phyloP scores from a whole-genome alignment of 805 yeast species.

The Scheffersomyces lignosus region DNA sequence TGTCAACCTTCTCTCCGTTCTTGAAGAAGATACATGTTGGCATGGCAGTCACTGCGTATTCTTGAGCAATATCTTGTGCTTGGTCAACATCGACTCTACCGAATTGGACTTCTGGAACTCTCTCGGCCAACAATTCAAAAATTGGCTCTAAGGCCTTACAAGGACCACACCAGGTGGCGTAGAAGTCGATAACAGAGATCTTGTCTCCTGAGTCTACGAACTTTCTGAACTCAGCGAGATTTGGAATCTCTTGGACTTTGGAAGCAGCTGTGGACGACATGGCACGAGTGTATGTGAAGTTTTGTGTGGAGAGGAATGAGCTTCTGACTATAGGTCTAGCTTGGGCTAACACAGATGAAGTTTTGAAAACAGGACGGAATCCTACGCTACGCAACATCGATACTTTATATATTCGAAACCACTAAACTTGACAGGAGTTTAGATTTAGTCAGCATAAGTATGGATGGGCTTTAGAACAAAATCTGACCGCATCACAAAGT shows the following conservation, averaged over 20 bases:
- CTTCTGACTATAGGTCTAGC: too few species aligned
- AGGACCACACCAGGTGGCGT: constrained; percentile 80
- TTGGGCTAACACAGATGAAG: too few species aligned
- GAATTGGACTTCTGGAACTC: constrained; percentile 52
- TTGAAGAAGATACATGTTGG: constrained; percentile 70
- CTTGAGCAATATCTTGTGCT: constrained; percentile 57
- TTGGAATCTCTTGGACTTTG: constrained; percentile 28
- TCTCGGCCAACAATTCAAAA: constrained; percentile 43
- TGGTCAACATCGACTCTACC: constrained; percentile 73
- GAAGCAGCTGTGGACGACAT: constrained; percentile 6
- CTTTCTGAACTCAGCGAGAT: constrained; percentile 24
- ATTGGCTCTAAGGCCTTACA: constrained; percentile 70
- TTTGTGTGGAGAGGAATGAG: too few species aligned
- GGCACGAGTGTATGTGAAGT: too few species aligned
- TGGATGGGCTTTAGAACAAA: too few species aligned
- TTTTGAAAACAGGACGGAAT: too few species aligned
- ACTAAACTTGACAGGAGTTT: too few species aligned
- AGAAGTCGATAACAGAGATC: constrained; percentile 60
- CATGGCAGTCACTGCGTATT: constrained; percentile 68
- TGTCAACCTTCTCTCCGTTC: constrained; percentile 56
- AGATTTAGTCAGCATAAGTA: too few species aligned
- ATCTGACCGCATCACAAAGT: too few species aligned
- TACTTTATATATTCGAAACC: too few species aligned
- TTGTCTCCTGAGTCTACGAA: constrained; percentile 25
- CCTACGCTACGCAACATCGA: too few species aligned